Conservation (phyloP, 1,284 basidiomycete genomes). For the Wallemia ichthyophaga region DNA sequence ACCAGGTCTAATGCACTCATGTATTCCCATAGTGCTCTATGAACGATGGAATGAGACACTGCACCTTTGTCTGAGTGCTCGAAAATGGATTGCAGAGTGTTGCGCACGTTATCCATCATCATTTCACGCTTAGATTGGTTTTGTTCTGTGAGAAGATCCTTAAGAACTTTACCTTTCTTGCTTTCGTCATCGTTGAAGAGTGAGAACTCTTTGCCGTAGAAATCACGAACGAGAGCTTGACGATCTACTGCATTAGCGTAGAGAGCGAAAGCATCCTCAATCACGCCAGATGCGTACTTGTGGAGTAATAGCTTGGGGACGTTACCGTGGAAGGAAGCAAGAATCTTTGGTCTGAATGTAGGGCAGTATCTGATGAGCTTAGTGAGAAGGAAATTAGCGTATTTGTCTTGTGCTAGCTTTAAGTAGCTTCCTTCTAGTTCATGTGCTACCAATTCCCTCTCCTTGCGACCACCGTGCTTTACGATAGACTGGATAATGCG, state of each 20-base stretch:
- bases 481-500: conserved; percentile 58
- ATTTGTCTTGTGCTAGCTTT: conserved; percentile 49
- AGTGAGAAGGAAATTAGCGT: conserved; percentile 61
- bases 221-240: conserved; percentile 42
- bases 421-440: conserved; percentile 51
- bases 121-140: conserved; percentile 30
- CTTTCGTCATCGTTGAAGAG: conserved; percentile 38
- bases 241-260: conserved; percentile 55
- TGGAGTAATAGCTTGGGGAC: conserved; percentile 46
- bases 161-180: conserved; percentile 18
- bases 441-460: conserved; percentile 41
- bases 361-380: conserved; percentile 47
- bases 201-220: conserved; percentile 56
- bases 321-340: conserved; percentile 40
- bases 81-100: conserved; percentile 42
- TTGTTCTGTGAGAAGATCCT: conserved; percentile 31
- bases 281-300: conserved; percentile 43
- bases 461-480: conserved; percentile 45
- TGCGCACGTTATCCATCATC: conserved; percentile 34
- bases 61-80: conserved; percentile 69
- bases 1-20: conserved; percentile 24
- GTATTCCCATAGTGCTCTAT: conserved; percentile 49
- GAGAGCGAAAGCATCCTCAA: conserved; percentile 61
- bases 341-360: conserved; percentile 23
- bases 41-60: conserved; percentile 51